phyloP scores from a whole-genome alignment of 208 protist species.

The Leishmania major region DNA sequence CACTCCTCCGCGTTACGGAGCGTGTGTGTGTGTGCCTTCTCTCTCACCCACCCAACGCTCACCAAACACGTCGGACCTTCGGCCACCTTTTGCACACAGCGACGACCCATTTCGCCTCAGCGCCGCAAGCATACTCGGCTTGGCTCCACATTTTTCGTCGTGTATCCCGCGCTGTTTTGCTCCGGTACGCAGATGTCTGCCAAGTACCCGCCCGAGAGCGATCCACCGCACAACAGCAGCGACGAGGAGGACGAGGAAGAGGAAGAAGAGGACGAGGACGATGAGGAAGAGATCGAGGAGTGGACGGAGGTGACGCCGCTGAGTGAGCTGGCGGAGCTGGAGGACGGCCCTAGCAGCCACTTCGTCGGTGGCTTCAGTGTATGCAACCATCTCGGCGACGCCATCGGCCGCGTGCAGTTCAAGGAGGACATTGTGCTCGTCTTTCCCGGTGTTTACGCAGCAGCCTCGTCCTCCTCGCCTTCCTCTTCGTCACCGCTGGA shows the following conservation, averaged over 20 bases:
- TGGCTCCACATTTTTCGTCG: neutral
- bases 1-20: neutral
- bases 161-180: neutral
- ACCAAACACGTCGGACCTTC: neutral
- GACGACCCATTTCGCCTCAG: neutral
- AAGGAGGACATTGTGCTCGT: constrained; percentile 73
- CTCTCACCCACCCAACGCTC: neutral
- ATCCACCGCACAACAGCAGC: constrained; percentile 40
- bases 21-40: neutral
- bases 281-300: constrained; percentile 73
- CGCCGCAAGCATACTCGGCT: neutral
- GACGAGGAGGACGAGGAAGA: constrained; percentile 74
- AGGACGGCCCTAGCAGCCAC: constrained; percentile 80
- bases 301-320: constrained; percentile 68
- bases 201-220: constrained; percentile 38
- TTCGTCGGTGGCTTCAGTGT: constrained; percentile 82
- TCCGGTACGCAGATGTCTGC: constrained; percentile 29
- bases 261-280: constrained; percentile 77
- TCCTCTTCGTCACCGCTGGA: constrained; percentile 38
- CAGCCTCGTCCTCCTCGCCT: neutral
- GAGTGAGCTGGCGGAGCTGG: constrained; percentile 49
- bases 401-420: constrained; percentile 51
- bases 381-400: constrained; percentile 50
- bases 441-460: constrained; percentile 67
- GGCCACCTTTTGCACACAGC: neutral